Conservation (phyloP, 495 filamentous ascomycete species). For the Podospora comata region DNA sequence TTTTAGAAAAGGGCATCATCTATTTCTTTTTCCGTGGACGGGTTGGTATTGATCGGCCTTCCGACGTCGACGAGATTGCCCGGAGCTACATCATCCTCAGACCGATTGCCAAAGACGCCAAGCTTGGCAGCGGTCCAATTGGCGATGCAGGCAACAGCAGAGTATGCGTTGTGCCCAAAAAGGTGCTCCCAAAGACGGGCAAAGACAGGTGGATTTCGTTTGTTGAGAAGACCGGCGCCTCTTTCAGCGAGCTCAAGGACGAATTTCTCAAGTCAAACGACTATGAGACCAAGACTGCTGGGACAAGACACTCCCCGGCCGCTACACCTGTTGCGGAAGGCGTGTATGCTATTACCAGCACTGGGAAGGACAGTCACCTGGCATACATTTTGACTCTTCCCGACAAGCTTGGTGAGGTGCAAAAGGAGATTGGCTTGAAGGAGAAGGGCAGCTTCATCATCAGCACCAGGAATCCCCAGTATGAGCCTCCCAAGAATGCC, state of each 20-base stretch:
- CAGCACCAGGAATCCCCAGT: conserved; percentile 76
- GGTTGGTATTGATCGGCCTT: conserved; percentile 69
- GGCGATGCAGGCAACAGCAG: conserved; percentile 64
- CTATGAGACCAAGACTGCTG: conserved; percentile 76
- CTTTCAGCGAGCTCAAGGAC: conserved; percentile 68
- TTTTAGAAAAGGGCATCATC: conserved; percentile 88
- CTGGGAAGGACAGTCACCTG: conserved; percentile 68
- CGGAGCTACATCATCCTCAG: conserved; percentile 81
- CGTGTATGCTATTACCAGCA: conserved; percentile 77
- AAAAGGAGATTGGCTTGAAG: conserved; percentile 70
- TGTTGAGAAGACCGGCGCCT: conserved; percentile 70
- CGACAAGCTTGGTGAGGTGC: conserved; percentile 62
- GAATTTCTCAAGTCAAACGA: conserved; percentile 62
- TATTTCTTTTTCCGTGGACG: conserved; percentile 89
- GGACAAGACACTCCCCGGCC: conserved; percentile 65
- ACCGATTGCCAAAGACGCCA: conserved; percentile 66
- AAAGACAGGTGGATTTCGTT: conserved; percentile 77
- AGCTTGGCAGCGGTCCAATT: conserved; percentile 60
- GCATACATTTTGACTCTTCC: conserved; percentile 85
- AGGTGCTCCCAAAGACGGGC: conserved; percentile 69
- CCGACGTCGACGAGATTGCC: conserved; percentile 67
- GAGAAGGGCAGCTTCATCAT: conserved; percentile 74
- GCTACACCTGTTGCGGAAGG: conserved; percentile 79
- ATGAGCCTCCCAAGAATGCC: conserved; percentile 59
- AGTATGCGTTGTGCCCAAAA: conserved; percentile 80